A percentile compares a stretch with the other conserved stretches of the same genome.
These are phyloP conservation scores for Magnusiomyces sp. DNA, from an alignment of 1,139 yeast species.

Conservation along the genomic window DNA sequence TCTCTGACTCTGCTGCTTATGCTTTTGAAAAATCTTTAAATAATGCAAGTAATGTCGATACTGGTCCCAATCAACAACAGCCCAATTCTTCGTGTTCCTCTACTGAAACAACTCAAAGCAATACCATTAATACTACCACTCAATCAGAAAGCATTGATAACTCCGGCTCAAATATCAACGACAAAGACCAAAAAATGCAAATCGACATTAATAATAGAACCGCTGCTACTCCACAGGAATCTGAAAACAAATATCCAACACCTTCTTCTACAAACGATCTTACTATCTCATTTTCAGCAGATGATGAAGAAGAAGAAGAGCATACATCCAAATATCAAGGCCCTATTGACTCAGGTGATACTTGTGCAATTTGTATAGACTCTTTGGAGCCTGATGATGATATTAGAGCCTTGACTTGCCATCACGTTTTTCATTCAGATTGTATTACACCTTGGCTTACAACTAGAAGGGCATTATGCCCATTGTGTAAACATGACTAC, in stretches of 20 bases:
- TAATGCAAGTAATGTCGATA: too few relatives aligned
- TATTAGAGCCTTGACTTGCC: slow-evolving; percentile 69
- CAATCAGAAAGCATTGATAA: background rate
- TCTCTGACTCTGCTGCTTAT: slow-evolving; percentile 15
- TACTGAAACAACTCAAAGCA: background rate
- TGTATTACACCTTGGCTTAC: slow-evolving; percentile 81
- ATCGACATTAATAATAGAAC: background rate
- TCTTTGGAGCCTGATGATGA: slow-evolving; percentile 52
- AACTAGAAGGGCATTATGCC: slow-evolving; percentile 69
- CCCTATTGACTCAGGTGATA: slow-evolving; percentile 51
- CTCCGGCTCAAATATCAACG: background rate
- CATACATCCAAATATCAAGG: too few relatives aligned
- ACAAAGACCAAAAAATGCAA: background rate
- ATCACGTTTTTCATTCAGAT: slow-evolving; percentile 72
- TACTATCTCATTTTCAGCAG: background rate
- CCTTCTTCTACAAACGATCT: slow-evolving; percentile 4
- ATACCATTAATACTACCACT: background rate
- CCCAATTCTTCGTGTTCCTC: background rate
- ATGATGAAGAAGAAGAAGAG: slow-evolving; percentile 1
- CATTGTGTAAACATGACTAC: slow-evolving; percentile 55
- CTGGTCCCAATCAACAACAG: too few relatives aligned
- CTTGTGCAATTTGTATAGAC: slow-evolving; percentile 75
- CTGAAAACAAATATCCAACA: slow-evolving; percentile 4
- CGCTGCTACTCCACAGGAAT: background rate
- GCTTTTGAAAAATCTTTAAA: slow-evolving; percentile 6